Evolutionary conservation across 768 basidiomycete species (phyloP).

Genomic region (Dentipellis sp.): DNA sequence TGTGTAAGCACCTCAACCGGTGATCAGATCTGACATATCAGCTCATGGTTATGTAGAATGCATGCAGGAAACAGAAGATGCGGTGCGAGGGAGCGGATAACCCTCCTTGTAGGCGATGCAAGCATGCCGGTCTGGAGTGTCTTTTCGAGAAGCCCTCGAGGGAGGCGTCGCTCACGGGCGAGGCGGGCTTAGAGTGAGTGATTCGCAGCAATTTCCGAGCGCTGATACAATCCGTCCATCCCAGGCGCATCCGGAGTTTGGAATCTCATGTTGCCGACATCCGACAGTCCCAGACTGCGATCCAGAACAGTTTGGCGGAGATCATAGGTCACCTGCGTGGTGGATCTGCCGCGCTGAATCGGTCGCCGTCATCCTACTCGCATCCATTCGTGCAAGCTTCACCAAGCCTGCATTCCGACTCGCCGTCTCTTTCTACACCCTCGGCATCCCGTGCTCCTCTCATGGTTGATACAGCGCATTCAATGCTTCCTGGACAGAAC

Average conservation of each 20-base stretch:
- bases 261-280: slow-evolving; percentile 84
- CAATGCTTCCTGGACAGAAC: slow-evolving; percentile 16
- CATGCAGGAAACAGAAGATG: slow-evolving; percentile 96
- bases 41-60: slow-evolving; percentile 49
- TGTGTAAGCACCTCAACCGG: slow-evolving; percentile 42
- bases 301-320: slow-evolving; percentile 74
- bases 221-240: not conserved
- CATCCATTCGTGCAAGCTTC: slow-evolving; percentile 52
- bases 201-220: not conserved
- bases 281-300: slow-evolving; percentile 59
- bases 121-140: slow-evolving; percentile 84
- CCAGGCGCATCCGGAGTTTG: slow-evolving; percentile 83
- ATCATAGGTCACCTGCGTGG: slow-evolving; percentile 71
- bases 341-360: slow-evolving; percentile 33
- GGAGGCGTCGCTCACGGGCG: slow-evolving; percentile 80
- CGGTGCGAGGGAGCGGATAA: slow-evolving; percentile 94
- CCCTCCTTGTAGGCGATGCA: slow-evolving; percentile 92
- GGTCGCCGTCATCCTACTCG: slow-evolving; percentile 58
- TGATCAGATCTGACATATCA: slow-evolving; percentile 6
- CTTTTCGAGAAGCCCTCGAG: slow-evolving; percentile 90
- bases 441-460: slow-evolving; percentile 23
- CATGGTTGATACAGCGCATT: slow-evolving; percentile 14
- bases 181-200: slow-evolving; percentile 82
- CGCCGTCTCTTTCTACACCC: slow-evolving; percentile 34
- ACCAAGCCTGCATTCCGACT: slow-evolving; percentile 54